Evolutionary conservation across 352 stramenopile genomes (phyloP).

Genomic region (Phytophthora syringae): DNA sequence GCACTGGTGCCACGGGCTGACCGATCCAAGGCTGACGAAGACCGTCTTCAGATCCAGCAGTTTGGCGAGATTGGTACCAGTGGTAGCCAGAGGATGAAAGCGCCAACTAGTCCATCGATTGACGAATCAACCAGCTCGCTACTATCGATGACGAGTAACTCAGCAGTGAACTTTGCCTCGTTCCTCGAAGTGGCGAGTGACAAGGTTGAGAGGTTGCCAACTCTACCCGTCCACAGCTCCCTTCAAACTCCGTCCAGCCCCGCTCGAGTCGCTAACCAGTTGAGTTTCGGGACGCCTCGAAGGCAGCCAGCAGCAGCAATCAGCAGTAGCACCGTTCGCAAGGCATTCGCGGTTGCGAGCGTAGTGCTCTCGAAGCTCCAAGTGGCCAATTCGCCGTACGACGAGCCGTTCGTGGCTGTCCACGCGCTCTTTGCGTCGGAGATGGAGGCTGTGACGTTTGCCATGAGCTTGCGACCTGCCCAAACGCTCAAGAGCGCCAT

Average conservation of each 20-base stretch:
- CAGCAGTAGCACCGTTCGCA: background rate
- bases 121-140: slow-evolving; percentile 19
- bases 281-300: slow-evolving; percentile 15
- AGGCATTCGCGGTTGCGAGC: slow-evolving; percentile 57
- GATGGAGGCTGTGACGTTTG: slow-evolving; percentile 51
- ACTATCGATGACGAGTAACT: slow-evolving; percentile 4
- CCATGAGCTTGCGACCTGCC: slow-evolving; percentile 41
- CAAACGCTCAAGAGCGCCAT: slow-evolving; percentile 53
- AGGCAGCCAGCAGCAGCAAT: background rate
- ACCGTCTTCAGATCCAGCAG: slow-evolving; percentile 43
- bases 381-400: slow-evolving; percentile 42
- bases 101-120: background rate
- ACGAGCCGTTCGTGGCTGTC: slow-evolving; percentile 61
- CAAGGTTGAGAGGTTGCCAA: background rate
- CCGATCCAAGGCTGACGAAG: slow-evolving; percentile 33
- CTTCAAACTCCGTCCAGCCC: slow-evolving; percentile 3
- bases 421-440: slow-evolving; percentile 56
- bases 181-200: slow-evolving; percentile 42
- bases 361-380: slow-evolving; percentile 63
- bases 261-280: background rate
- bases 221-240: background rate
- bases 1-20: slow-evolving; percentile 42
- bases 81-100: background rate
- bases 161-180: slow-evolving; percentile 36
- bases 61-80: slow-evolving; percentile 16